These are phyloP conservation scores for Sugiyamaella smithiae DNA, from an alignment of 805 yeast species.

Conservation along the genomic window DNA sequence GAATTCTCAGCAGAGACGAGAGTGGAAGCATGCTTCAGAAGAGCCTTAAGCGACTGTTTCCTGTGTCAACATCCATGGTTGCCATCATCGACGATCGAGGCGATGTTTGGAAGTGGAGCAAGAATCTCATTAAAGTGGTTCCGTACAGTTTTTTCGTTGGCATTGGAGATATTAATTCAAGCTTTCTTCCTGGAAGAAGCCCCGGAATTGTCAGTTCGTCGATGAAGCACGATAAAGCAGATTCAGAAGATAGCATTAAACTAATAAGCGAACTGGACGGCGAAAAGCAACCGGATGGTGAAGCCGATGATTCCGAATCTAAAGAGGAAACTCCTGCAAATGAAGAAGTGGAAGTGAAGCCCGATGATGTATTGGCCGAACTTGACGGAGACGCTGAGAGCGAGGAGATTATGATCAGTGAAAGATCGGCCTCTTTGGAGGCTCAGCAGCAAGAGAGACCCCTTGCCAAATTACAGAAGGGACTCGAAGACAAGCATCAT, in stretches of 20 bases:
- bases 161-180: constrained; percentile 93
- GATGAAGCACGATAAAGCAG: constrained; percentile 11
- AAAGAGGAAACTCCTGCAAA: background rate
- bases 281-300: constrained; percentile 22
- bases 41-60: constrained; percentile 81
- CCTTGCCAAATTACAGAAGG: constrained; percentile 74
- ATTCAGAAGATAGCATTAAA: background rate
- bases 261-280: background rate
- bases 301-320: constrained; percentile 37
- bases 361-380: background rate
- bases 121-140: constrained; percentile 83
- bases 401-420: constrained; percentile 31
- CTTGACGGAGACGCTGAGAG: constrained; percentile 1
- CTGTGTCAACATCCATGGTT: constrained; percentile 95
- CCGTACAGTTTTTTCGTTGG: constrained; percentile 97
- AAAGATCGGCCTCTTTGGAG: constrained; percentile 68
- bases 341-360: background rate
- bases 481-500: constrained; percentile 37
- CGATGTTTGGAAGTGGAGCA: constrained; percentile 98
- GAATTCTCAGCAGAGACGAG: constrained; percentile 90
- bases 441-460: constrained; percentile 82
- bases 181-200: constrained; percentile 78
- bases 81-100: constrained; percentile 96
- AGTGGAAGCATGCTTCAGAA: constrained; percentile 91
- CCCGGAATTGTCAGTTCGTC: constrained; percentile 31